phyloP scores from a whole-genome alignment of 768 basidiomycete genomes.

The Suillus plorans region DNA sequence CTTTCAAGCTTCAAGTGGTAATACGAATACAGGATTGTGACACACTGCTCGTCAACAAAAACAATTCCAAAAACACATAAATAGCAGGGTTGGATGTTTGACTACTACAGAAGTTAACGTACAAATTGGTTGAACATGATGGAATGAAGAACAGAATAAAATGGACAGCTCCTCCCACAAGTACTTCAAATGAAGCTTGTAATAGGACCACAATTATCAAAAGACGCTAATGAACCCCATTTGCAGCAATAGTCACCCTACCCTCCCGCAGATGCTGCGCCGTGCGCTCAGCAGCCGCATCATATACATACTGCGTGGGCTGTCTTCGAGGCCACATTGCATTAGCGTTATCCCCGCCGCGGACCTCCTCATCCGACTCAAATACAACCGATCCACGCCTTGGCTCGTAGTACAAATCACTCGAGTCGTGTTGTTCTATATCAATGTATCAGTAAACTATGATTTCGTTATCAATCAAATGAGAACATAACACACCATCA shows the following conservation, averaged over 20 bases:
- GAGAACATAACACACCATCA: slow-evolving; percentile 41
- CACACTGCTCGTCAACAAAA: not conserved
- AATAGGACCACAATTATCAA: slow-evolving; percentile 9
- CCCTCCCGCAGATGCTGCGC: slow-evolving; percentile 55
- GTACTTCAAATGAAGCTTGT: slow-evolving; percentile 1
- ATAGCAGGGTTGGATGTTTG: slow-evolving; percentile 7
- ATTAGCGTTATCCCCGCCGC: not conserved
- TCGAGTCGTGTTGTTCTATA: slow-evolving; percentile 51
- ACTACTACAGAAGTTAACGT: slow-evolving; percentile 9
- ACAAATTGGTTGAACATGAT: slow-evolving; percentile 8
- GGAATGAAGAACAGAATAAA: not conserved
- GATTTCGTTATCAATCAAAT: not conserved
- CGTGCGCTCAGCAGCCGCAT: slow-evolving; percentile 84
- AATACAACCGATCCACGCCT: slow-evolving; percentile 31
- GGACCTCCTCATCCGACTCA: slow-evolving; percentile 45
- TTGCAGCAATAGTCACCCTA: slow-evolving; percentile 31
- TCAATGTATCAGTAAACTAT: slow-evolving; percentile 8
- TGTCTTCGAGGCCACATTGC: slow-evolving; percentile 38
- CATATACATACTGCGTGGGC: slow-evolving; percentile 80
- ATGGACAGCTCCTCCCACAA: not conserved
- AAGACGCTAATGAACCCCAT: slow-evolving; percentile 45
- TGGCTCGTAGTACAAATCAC: slow-evolving; percentile 53
- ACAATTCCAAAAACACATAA: slow-evolving; percentile 6
- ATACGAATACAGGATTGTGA: not conserved
- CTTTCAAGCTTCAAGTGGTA: not conserved